Conservation (phyloP, 805 yeast genomes). For the Alloascoidea hylecoeti region DNA sequence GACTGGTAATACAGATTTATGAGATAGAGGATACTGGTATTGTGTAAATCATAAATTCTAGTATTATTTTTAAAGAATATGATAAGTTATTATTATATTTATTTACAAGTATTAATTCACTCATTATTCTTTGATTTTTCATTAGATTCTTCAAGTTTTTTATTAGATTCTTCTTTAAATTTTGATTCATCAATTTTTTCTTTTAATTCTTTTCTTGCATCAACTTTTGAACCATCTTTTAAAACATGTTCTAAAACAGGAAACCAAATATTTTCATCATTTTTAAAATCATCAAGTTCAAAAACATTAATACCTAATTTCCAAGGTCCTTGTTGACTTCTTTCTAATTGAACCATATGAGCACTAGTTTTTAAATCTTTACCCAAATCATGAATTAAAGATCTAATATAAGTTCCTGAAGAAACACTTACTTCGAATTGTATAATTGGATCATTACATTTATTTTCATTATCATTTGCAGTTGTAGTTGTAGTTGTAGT, state of each 20-base stretch:
- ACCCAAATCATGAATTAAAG: conserved; percentile 81
- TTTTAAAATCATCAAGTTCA: conserved; percentile 48
- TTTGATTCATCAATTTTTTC: conserved; percentile 2
- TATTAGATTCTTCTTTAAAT: conserved; percentile 2
- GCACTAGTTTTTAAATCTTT: conserved; percentile 68
- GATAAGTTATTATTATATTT: no score
- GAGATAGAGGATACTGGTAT: no score
- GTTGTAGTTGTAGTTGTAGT: conserved; percentile 17
- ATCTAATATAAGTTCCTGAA: conserved; percentile 90
- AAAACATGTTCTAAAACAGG: conserved; percentile 18
- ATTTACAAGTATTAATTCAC: no score
- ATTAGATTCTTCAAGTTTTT: no score
- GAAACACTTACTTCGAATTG: conserved; percentile 72
- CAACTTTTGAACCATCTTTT: conserved; percentile 15
- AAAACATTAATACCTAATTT: conserved; percentile 55
- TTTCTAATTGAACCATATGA: conserved; percentile 72
- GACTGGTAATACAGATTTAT: no score
- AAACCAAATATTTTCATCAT: conserved; percentile 58
- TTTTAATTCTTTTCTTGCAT: conserved; percentile 2
- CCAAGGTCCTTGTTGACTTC: conserved; percentile 80
- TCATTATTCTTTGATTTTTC: no score
- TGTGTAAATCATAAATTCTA: no score
- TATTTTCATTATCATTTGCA: conserved; percentile 23
- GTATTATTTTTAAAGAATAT: no score
- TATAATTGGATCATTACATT: conserved; percentile 23